These are phyloP conservation scores for Aspergillaceae sp. DNA, from an alignment of 2,329 filamentous ascomycete species.

Conservation along the genomic window DNA sequence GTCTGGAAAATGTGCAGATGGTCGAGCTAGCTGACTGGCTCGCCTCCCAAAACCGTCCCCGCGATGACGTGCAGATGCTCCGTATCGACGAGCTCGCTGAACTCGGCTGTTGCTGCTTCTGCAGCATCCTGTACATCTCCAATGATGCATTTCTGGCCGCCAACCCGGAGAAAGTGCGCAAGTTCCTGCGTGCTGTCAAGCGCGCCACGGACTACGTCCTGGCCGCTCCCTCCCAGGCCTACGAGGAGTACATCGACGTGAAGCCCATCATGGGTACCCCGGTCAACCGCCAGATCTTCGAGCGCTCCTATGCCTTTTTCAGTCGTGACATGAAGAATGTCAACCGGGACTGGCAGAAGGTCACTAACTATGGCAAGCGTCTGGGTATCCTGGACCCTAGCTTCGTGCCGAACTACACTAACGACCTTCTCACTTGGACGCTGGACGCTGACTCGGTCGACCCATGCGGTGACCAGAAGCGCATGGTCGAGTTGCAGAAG, in stretches of 20 bases:
- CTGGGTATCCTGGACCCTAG: constrained; percentile 55
- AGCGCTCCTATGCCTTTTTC: constrained; percentile 70
- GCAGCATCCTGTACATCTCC: constrained; percentile 70
- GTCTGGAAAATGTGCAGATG: constrained; percentile 76
- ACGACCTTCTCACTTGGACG: constrained; percentile 58
- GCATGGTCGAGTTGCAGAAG: constrained; percentile 61
- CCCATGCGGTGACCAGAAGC: constrained; percentile 64
- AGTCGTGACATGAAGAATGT: constrained; percentile 68
- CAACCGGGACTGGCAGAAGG: constrained; percentile 65
- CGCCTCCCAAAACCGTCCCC: constrained; percentile 51
- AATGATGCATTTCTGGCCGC: constrained; percentile 62
- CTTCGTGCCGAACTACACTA: constrained; percentile 68
- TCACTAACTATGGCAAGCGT: constrained; percentile 66
- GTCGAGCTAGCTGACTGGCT: constrained; percentile 74
- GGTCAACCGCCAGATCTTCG: constrained; percentile 70
- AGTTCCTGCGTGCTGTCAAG: constrained; percentile 67
- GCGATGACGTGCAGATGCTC: constrained; percentile 66
- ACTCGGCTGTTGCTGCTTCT: constrained; percentile 77
- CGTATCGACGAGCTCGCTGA: constrained; percentile 73
- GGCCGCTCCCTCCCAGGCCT: constrained; percentile 53
- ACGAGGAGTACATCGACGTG: constrained; percentile 60
- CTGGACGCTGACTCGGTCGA: constrained; percentile 58
- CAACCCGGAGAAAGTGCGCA: constrained; percentile 56
- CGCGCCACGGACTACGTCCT: constrained; percentile 65
- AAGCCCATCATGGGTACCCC: constrained; percentile 61